Evolutionary conservation across 106 monocot species (phyloP), one percentile per base, ranked within the genome.

Genomic region (Allium fistulosum): DNA sequence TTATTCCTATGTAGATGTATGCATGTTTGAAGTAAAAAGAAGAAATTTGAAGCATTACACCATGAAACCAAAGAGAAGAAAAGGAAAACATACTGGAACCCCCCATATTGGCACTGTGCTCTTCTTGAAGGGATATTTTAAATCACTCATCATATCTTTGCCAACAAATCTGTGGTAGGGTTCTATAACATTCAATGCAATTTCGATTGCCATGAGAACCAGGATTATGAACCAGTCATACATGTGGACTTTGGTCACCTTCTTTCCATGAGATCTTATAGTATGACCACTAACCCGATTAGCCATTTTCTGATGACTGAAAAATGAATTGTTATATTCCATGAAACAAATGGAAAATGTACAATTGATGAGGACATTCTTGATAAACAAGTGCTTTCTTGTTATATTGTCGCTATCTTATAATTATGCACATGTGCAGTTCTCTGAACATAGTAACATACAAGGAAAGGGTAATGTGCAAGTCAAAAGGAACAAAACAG

Each of bases 131-230:
- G 86, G 86, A 65, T 80, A 87, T 71, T 71, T 80, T 1, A 87
- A 48, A 72, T 87, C 80, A 57, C 37, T 56, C 77, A 83, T 80
- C 87, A 83, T 83, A 67, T 78, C 80, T 74, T 77, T 80, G 13
- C 80, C 80, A 17, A 80, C 75, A 66, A 80, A 83, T 45, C 87
- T 82, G 53, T 77, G 46, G 49, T 82, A 86, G 7, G 86, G 79
- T 74, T 65, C 53, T 17, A 69, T 57, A 17, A 66, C 50, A 62
- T 75, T 62, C 61, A 87, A 58, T 51, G 28, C 27, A 10, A 48
- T 51, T 59, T 71, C 68, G 3, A 80, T 53, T 7, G 49, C 71
- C 13, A 71, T 46, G 12, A 87, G 79, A 26, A 82, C 37, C 48
- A 78, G 18, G 6, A 86, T 64, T 58, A 80, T 80, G 53, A 80